Evolutionary conservation across 768 basidiomycete genomes (phyloP), one percentile per base, ranked within the genome.

Genomic region (Naganishia kalamii): DNA sequence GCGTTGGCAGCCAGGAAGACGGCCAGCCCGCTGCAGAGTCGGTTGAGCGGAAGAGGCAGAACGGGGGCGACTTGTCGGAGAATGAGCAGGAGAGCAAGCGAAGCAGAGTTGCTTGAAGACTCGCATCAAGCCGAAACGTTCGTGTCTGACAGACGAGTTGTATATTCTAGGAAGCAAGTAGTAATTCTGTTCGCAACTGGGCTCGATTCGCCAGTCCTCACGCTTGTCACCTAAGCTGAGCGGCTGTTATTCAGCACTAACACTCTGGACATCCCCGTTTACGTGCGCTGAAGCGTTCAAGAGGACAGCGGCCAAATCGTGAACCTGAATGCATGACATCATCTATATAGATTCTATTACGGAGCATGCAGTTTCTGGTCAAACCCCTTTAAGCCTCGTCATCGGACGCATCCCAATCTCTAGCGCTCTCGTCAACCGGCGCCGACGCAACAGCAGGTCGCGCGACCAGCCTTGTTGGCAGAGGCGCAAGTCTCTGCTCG

Each of bases 371-470:
- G n/a, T n/a, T n/a, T n/a, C n/a, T n/a, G n/a, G n/a, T n/a, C n/a
- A n/a, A n/a, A n/a, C 19, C 50, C 15, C 15, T 4, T 54, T 43
- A 43, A 19, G 44, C 59, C 29, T 67, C 65, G 17, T 41, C 51
- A 48, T 67, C 65, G 27, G 65, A 67, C 19, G 48, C 49, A 40
- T 67, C 65, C 65, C 65, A 67, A 30, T 67, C 65, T n/a, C 43
- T 54, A 2, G 65, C 65, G 23, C 17, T 51, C 41, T 51, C 60
- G 27, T 62, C 65, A 27, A 41, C 52, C 29, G 43, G 30, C 15
- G 44, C 37, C 54, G 35, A 25, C 1, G 6, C 54, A 3, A 3
- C 54, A 5, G 35, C 54, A 40, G 33, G 27, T 6, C 54, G 54
- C 23, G 54, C 6, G 7, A 13, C 32, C 3, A 35, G 30, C n/a